Evolutionary conservation across 257 asterid genomes (phyloP).

Genomic region (Gentiana straminea): DNA sequence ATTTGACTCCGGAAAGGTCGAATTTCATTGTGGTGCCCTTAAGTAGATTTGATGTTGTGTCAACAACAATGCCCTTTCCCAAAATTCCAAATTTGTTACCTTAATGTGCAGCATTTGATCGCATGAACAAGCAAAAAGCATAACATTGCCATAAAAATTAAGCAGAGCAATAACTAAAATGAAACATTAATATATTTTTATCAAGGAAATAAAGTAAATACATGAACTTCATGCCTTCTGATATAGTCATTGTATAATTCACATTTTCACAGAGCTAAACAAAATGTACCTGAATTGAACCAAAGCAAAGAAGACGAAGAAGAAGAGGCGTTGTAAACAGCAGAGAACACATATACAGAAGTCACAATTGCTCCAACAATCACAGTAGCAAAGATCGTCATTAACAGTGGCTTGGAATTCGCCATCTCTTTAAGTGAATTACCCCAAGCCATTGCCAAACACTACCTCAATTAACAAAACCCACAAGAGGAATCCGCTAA

Average conservation of each 20-base stretch:
- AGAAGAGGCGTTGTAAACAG: constrained; percentile 53
- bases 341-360: constrained; percentile 74
- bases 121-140: too few species aligned
- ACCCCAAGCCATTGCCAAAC: constrained; percentile 18
- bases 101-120: too few species aligned
- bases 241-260: background rate
- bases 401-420: constrained; percentile 71
- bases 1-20: too few species aligned
- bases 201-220: background rate
- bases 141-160: too few species aligned
- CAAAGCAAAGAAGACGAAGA: constrained; percentile 33
- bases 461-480: background rate
- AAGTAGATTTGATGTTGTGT: too few species aligned
- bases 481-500: background rate
- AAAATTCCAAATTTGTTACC: too few species aligned
- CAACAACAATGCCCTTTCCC: too few species aligned
- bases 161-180: background rate
- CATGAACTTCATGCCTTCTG: too few species aligned
- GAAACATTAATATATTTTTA: background rate
- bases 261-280: background rate
- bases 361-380: constrained; percentile 62
- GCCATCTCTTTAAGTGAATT: constrained; percentile 55
- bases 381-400: constrained; percentile 76
- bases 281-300: constrained; percentile 23
- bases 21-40: too few species aligned